Conservation (phyloP, 2,329 filamentous ascomycete genomes). For the Curvularia spicifera region DNA sequence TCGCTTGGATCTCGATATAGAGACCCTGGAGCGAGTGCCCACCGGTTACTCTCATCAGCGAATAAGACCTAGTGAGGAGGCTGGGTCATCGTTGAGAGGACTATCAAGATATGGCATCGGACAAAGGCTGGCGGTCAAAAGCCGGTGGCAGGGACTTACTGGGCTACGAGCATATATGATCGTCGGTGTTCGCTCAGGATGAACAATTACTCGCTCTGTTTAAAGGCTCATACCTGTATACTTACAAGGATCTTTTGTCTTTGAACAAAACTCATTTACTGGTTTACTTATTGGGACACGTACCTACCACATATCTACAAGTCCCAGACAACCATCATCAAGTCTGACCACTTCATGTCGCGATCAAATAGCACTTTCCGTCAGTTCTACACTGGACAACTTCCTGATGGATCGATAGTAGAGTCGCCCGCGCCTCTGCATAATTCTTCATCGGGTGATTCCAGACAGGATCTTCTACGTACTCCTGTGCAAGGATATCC, state of each 20-base stretch:
- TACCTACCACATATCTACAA: slow-evolving; percentile 10
- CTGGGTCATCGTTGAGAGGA: slow-evolving; percentile 13
- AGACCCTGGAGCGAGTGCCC: slow-evolving; percentile 25
- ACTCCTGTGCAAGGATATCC: slow-evolving; percentile 36
- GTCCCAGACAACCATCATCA: slow-evolving; percentile 9
- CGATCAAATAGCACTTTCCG: slow-evolving; percentile 27
- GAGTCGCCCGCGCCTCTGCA: slow-evolving; percentile 32
- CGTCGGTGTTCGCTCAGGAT: slow-evolving; percentile 16
- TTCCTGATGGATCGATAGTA: slow-evolving; percentile 39
- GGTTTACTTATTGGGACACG: neutral
- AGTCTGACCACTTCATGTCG: slow-evolving; percentile 29
- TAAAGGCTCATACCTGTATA: neutral
- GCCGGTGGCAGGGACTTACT: slow-evolving; percentile 20
- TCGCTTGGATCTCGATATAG: slow-evolving; percentile 26
- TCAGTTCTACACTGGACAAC: slow-evolving; percentile 39
- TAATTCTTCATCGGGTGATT: slow-evolving; percentile 27
- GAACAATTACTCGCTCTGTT: neutral
- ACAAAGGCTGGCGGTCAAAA: slow-evolving; percentile 24
- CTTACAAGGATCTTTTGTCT: neutral
- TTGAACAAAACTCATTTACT: slow-evolving; percentile 1
- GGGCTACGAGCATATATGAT: slow-evolving; percentile 27
- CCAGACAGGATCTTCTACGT: slow-evolving; percentile 39
- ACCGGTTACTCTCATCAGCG: slow-evolving; percentile 37
- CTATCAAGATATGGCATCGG: slow-evolving; percentile 12
- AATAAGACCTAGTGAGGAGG: slow-evolving; percentile 21